Conservation (phyloP, 2,329 filamentous ascomycete species). For the Metarhizium humberi region DNA sequence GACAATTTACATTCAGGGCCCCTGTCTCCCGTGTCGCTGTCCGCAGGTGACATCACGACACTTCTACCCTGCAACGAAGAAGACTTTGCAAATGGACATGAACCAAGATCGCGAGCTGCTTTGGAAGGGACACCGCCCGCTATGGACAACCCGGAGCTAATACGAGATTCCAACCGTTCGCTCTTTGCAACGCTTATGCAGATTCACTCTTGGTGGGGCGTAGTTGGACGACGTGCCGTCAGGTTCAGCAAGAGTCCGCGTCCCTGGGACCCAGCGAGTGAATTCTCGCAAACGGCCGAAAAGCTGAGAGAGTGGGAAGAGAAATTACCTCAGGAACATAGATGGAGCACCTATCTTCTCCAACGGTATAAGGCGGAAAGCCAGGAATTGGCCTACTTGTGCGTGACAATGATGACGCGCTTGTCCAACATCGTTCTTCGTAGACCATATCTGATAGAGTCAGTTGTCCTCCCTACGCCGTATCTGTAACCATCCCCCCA, state of each 20-base stretch:
- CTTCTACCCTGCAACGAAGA: slow-evolving; percentile 43
- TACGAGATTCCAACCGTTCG: slow-evolving; percentile 34
- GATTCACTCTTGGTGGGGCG: slow-evolving; percentile 45
- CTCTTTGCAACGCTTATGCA: slow-evolving; percentile 48
- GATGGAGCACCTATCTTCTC: slow-evolving; percentile 33
- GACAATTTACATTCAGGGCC: slow-evolving; percentile 47
- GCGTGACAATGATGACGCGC: slow-evolving; percentile 44
- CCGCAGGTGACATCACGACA: slow-evolving; percentile 43
- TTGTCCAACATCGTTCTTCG: slow-evolving; percentile 48
- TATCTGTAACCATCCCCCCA: background rate
- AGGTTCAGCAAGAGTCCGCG: slow-evolving; percentile 31
- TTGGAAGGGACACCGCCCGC: slow-evolving; percentile 44
- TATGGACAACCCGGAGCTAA: slow-evolving; percentile 32
- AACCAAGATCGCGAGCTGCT: slow-evolving; percentile 41
- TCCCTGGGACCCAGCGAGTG: slow-evolving; percentile 38
- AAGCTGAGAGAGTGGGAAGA: slow-evolving; percentile 39
- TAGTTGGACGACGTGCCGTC: slow-evolving; percentile 38
- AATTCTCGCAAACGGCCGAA: slow-evolving; percentile 34
- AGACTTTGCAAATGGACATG: slow-evolving; percentile 37
- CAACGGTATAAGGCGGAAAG: slow-evolving; percentile 36
- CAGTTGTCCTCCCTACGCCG: slow-evolving; percentile 8
- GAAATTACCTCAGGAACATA: slow-evolving; percentile 36
- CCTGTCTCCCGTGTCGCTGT: slow-evolving; percentile 39
- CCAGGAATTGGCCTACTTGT: slow-evolving; percentile 44
- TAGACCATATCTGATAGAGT: slow-evolving; percentile 44